Conservation (phyloP, 257 asterid species). For the Nicotiana tomentosiformis region DNA sequence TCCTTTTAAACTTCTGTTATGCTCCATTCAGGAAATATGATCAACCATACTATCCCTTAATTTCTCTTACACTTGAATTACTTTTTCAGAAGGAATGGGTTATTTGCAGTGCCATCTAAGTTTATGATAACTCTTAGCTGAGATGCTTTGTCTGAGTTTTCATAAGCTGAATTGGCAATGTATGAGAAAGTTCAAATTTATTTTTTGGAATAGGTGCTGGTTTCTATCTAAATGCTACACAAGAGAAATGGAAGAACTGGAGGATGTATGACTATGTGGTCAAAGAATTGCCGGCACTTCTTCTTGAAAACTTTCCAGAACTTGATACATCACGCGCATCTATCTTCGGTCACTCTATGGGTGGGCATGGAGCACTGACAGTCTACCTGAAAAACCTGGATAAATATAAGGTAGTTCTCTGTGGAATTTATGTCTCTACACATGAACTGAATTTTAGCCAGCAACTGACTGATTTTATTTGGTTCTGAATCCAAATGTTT, state of each 20-base stretch:
- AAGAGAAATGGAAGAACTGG: conserved; percentile 99
- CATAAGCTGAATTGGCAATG: not conserved
- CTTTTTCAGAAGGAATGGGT: not conserved
- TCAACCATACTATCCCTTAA: not conserved
- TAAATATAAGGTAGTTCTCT: conserved; percentile 71
- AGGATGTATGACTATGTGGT: conserved; percentile 91
- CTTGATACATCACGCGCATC: conserved; percentile 87
- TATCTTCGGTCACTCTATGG: conserved; percentile 95
- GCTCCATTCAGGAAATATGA: not conserved
- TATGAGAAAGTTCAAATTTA: not conserved
- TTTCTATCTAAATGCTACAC: conserved; percentile 94
- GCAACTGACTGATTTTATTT: not conserved
- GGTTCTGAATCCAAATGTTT: not conserved
- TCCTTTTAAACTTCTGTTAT: not conserved
- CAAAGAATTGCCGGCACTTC: conserved; percentile 86
- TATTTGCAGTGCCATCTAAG: not conserved
- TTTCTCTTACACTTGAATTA: not conserved
- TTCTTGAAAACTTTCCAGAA: conserved; percentile 69
- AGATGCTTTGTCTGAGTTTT: not conserved
- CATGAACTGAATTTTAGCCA: not conserved
- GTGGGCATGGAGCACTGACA: conserved; percentile 97
- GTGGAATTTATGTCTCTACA: not conserved
- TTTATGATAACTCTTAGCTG: not conserved
- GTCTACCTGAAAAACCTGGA: conserved; percentile 86
- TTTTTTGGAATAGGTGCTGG: conserved; percentile 69